A percentile compares a stretch with the other conserved stretches of the same genome.
phyloP scores from a whole-genome alignment of 2,329 filamentous ascomycete genomes.

The Penicillium verrucosum region DNA sequence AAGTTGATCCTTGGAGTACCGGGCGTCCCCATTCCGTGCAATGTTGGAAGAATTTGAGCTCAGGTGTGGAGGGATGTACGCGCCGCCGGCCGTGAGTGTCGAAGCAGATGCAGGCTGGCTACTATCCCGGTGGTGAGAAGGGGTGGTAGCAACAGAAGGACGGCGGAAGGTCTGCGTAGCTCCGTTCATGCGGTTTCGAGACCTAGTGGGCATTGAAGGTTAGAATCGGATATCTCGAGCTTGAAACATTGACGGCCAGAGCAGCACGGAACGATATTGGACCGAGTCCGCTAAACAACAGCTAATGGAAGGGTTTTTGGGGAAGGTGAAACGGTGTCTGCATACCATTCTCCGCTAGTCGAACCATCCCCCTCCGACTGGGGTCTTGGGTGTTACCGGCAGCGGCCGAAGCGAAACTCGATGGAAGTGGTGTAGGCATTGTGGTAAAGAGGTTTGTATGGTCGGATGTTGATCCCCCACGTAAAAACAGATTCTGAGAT shows the following conservation, averaged over 20 bases:
- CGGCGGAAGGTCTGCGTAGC: constrained; percentile 66
- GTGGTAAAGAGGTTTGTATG: constrained; percentile 26
- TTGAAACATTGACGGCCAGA: constrained; percentile 7
- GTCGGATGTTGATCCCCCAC: constrained; percentile 25
- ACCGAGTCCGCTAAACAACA: not conserved
- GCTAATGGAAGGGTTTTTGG: not conserved
- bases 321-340: constrained; percentile 9
- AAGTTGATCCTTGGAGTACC: constrained; percentile 77
- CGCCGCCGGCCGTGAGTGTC: constrained; percentile 42
- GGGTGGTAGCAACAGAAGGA: constrained; percentile 57
- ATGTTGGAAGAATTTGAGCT: constrained; percentile 48
- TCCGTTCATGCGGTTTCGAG: constrained; percentile 61
- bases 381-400: constrained; percentile 67
- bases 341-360: constrained; percentile 70
- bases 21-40: constrained; percentile 55
- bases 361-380: constrained; percentile 56
- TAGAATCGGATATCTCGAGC: constrained; percentile 17
- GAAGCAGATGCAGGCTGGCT: constrained; percentile 41
- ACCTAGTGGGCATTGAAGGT: constrained; percentile 42
- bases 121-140: constrained; percentile 46
- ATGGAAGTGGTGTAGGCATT: constrained; percentile 74
- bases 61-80: constrained; percentile 62
- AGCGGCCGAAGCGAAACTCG: constrained; percentile 79
- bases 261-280: not conserved
- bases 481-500: constrained; percentile 20